These are phyloP conservation scores for Talaromyces funiculosus DNA, from an alignment of 2,329 filamentous ascomycete species.

Conservation along the genomic window DNA sequence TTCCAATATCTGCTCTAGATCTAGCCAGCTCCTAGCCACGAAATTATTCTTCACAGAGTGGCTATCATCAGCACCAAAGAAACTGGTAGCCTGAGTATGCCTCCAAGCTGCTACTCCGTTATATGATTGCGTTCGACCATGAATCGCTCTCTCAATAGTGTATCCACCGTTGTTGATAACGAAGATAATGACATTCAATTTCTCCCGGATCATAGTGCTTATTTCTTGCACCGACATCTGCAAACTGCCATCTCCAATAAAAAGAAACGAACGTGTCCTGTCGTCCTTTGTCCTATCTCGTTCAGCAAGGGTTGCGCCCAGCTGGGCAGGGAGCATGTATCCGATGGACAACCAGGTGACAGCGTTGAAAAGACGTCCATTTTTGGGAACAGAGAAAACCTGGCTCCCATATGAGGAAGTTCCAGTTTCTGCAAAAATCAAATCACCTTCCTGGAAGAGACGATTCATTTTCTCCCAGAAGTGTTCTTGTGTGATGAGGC, in stretches of 20 bases:
- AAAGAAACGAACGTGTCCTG: neutral
- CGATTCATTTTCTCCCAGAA: neutral
- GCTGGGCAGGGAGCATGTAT: conserved; percentile 21
- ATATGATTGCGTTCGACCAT: conserved; percentile 29
- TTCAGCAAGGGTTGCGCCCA: conserved; percentile 20
- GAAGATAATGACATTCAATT: conserved; percentile 55
- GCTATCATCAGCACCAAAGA: conserved; percentile 2
- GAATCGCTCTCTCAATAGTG: conserved; percentile 44
- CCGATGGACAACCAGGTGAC: conserved; percentile 27
- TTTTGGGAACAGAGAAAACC: neutral
- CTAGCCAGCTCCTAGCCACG: neutral
- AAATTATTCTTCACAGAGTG: neutral
- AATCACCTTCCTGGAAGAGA: conserved; percentile 7
- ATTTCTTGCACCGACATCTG: conserved; percentile 30
- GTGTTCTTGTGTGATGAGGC: conserved; percentile 1
- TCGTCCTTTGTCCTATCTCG: conserved; percentile 16
- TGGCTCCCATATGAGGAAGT: conserved; percentile 5
- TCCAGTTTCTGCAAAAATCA: conserved; percentile 11
- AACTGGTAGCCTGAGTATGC: conserved; percentile 54
- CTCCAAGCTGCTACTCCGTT: conserved; percentile 54
- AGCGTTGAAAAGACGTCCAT: conserved; percentile 18
- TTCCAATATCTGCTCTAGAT: conserved; percentile 5
- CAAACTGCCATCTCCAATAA: conserved; percentile 13
- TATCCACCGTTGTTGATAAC: conserved; percentile 46
- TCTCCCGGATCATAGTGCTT: conserved; percentile 52